Evolutionary conservation across 306 rosid genomes (phyloP).

Genomic region (Corylus avellana): DNA sequence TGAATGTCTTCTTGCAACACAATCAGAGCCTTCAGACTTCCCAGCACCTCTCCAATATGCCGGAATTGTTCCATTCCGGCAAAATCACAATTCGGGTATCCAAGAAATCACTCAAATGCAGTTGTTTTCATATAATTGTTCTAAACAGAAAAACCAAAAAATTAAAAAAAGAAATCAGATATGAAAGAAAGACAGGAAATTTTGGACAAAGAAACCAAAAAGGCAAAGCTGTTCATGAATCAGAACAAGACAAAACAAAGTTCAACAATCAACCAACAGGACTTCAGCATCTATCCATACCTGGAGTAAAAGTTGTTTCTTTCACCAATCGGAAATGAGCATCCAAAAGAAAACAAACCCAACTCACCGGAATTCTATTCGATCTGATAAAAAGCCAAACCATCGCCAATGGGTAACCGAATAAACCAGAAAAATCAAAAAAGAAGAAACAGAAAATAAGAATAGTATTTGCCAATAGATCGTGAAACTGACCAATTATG

Average conservation of each 20-base stretch:
- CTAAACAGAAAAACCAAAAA: neutral
- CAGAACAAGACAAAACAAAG: neutral
- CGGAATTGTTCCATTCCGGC: conserved; percentile 95
- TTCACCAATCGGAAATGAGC: conserved; percentile 12
- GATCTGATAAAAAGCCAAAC: conserved; percentile 19
- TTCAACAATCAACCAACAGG: neutral
- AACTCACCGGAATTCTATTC: neutral
- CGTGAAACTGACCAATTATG: neutral
- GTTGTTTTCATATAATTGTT: conserved; percentile 1
- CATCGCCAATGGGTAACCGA: neutral
- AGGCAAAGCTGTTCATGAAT: neutral
- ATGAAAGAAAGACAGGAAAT: conserved; percentile 1
- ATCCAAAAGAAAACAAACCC: conserved; percentile 2
- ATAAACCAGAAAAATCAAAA: conserved; percentile 5
- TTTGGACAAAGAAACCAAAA: neutral
- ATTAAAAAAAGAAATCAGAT: neutral
- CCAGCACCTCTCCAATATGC: conserved; percentile 91
- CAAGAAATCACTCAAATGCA: neutral
- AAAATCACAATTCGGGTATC: conserved; percentile 1
- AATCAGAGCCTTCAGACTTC: conserved; percentile 86
- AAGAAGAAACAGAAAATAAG: neutral
- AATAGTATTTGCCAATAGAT: conserved; percentile 1
- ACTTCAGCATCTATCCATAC: conserved; percentile 6
- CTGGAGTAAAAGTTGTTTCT: neutral
- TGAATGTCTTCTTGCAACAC: conserved; percentile 74